phyloP scores from a whole-genome alignment of 331 rosid species.

The Cucumis variabilis region DNA sequence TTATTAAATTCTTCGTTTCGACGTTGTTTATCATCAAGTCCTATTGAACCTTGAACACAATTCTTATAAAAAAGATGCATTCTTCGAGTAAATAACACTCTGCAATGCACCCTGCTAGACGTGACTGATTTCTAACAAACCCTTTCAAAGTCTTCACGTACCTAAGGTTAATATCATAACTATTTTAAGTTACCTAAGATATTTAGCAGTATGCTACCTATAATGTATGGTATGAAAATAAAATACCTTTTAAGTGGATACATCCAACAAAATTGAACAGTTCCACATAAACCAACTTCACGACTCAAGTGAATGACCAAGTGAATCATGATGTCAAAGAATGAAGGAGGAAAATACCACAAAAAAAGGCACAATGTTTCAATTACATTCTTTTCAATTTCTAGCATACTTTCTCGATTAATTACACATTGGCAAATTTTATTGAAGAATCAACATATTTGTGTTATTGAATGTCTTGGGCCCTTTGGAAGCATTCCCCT shows the following conservation, averaged over 20 bases:
- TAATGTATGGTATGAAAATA: neutral
- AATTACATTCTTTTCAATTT: too few species aligned
- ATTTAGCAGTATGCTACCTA: too few species aligned
- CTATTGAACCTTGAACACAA: neutral
- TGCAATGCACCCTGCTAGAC: too few species aligned
- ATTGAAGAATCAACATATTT: too few species aligned
- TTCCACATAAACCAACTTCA: neutral
- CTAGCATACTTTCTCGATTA: too few species aligned
- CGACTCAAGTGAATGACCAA: neutral
- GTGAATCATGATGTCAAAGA: neutral
- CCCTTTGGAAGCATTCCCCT: neutral
- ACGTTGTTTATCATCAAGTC: neutral
- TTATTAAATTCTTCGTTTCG: neutral
- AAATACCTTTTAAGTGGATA: too few species aligned
- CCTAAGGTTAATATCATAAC: neutral
- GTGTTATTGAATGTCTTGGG: neutral
- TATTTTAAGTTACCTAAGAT: neutral
- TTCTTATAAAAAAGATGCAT: neutral
- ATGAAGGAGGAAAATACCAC: neutral
- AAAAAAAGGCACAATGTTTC: too few species aligned
- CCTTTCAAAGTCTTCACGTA: neutral
- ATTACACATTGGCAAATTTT: too few species aligned
- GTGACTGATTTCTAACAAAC: too few species aligned
- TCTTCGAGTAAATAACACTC: neutral
- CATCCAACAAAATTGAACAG: neutral